Evolutionary conservation across 1,284 basidiomycete genomes (phyloP).

Genomic region (Cystobasidiaceae sp.): DNA sequence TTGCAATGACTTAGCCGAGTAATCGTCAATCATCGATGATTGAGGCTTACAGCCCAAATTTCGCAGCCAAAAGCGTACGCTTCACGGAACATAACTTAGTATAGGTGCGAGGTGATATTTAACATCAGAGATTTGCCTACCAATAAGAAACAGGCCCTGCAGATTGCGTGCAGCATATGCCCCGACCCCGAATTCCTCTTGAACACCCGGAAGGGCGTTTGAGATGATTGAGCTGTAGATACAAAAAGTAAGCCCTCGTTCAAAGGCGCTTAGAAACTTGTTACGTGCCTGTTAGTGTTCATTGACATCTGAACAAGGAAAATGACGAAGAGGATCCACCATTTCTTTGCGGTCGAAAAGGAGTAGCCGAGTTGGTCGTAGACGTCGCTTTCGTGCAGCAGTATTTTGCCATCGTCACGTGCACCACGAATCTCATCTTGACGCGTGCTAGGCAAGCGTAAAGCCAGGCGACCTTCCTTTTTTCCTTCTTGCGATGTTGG

Average conservation of each 20-base stretch:
- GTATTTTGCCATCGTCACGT: constrained; percentile 10
- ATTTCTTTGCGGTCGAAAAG: constrained; percentile 8
- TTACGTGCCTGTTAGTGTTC: constrained; percentile 49
- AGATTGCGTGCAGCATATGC: constrained; percentile 48
- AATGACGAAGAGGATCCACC: constrained; percentile 11
- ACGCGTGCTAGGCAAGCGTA: background rate
- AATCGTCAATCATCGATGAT: constrained; percentile 39
- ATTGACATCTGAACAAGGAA: constrained; percentile 32
- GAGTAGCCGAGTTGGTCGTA: constrained; percentile 1
- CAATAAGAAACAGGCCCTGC: constrained; percentile 49
- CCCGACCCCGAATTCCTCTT: constrained; percentile 44
- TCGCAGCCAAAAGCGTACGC: constrained; percentile 32
- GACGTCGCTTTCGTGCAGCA: constrained; percentile 15
- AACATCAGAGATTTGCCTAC: background rate
- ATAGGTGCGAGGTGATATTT: background rate
- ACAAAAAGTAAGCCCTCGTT: too few relatives aligned
- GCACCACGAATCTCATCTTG: background rate
- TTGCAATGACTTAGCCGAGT: background rate
- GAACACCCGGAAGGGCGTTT: constrained; percentile 40
- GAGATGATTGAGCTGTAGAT: constrained; percentile 45
- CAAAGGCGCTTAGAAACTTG: too few relatives aligned
- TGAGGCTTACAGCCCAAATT: constrained; percentile 43
- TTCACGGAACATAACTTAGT: constrained; percentile 3
- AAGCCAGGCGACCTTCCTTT: background rate
- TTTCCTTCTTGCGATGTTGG: background rate